Evolutionary conservation across 2,329 filamentous ascomycete species (phyloP).

Genomic region (Pseudogymnoascus sp.): DNA sequence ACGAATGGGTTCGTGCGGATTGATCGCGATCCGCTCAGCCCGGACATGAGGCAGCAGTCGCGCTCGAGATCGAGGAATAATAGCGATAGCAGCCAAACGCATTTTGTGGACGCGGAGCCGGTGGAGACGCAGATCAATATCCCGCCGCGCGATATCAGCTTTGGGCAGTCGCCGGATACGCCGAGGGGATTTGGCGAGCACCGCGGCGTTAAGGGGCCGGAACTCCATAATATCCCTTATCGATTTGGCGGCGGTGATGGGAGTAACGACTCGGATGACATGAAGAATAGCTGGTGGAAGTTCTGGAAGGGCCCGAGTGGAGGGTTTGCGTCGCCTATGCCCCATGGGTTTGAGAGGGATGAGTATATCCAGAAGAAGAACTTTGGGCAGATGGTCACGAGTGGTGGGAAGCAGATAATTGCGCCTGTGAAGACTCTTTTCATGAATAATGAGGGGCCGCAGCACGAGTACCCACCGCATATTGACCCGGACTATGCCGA

Average conservation of each 20-base stretch:
- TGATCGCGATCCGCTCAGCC: conserved; percentile 11
- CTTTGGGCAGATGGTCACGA: conserved; percentile 4
- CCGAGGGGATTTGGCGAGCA: background rate
- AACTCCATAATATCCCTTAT: conserved; percentile 7
- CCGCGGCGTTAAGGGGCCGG: background rate
- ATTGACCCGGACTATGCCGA: conserved; percentile 54
- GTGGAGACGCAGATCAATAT: conserved; percentile 25
- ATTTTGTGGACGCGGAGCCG: conserved; percentile 17
- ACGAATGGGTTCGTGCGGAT: conserved; percentile 35
- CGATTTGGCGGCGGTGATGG: background rate
- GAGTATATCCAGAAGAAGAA: background rate
- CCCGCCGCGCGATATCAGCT: background rate
- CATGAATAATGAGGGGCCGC: conserved; percentile 21
- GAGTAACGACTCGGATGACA: background rate
- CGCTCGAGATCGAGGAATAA: background rate
- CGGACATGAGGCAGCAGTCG: background rate
- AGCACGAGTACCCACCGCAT: conserved; percentile 47
- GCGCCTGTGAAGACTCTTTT: background rate
- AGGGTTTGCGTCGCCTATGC: conserved; percentile 52
- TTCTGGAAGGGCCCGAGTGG: conserved; percentile 58
- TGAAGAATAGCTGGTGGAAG: conserved; percentile 42
- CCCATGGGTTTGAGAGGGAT: conserved; percentile 42
- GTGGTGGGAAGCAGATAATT: background rate
- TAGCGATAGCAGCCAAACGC: background rate
- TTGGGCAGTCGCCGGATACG: background rate